Percentiles rank a stretch among this genome's conserved stretches.
phyloP scores from a whole-genome alignment of 2,329 filamentous ascomycete species.

The Coleophoma cylindrospora region DNA sequence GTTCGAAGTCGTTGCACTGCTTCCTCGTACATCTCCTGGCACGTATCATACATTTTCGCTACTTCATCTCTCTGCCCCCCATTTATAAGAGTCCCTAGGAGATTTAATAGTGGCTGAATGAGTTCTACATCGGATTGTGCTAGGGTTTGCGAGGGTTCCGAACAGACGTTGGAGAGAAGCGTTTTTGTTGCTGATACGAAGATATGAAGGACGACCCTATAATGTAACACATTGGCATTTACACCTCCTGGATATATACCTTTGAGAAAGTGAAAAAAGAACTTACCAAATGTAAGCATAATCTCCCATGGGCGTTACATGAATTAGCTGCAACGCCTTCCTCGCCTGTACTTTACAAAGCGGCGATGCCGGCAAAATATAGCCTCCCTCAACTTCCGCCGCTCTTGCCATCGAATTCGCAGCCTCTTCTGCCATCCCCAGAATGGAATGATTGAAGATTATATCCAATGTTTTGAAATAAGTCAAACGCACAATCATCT shows the following conservation, averaged over 20 bases:
- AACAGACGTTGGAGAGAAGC: not conserved
- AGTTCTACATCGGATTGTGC: not conserved
- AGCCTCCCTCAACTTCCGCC: not conserved
- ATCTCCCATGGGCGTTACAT: constrained; percentile 18
- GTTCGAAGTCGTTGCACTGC: not conserved
- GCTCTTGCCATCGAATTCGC: not conserved
- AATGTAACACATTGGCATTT: not conserved
- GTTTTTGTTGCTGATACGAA: not conserved
- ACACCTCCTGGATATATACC: not conserved
- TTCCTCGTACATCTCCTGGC: not conserved
- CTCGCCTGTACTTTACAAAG: constrained; percentile 19
- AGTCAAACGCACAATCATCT: constrained; percentile 19
- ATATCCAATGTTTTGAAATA: constrained; percentile 21
- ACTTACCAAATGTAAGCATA: constrained; percentile 10
- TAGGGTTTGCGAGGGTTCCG: not conserved
- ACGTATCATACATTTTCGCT: not conserved
- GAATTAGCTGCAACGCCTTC: constrained; percentile 19
- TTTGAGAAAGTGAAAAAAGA: not conserved
- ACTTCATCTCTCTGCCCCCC: not conserved
- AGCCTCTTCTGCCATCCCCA: not conserved
- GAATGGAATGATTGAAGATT: constrained; percentile 11
- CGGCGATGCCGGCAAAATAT: not conserved
- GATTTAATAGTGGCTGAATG: not conserved
- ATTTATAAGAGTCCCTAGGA: not conserved
- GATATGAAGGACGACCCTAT: not conserved